Evolutionary conservation across 2,329 filamentous ascomycete species (phyloP), one percentile per base, ranked within the genome.

Genomic region (Elsinoe australis): DNA sequence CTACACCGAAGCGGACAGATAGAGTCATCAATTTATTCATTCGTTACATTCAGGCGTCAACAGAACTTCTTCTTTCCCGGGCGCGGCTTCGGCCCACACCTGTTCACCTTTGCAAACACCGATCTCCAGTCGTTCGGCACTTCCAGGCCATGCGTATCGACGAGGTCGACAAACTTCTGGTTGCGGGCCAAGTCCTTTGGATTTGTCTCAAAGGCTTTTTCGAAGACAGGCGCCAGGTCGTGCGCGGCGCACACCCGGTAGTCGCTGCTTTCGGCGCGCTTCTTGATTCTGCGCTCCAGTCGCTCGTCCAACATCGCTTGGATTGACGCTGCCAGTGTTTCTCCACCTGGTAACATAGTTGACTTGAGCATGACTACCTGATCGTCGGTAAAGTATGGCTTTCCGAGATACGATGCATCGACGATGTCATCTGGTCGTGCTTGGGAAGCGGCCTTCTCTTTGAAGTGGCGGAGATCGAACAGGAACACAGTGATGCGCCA

Each of bases 241-340:
- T 65, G 62, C 2, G 62, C 61, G n/a, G 63, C 58, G 42, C 61
- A 65, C n/a, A 64, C 53, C 1, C 59, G 51, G 49, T 57, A 64
- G 38, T 64, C 60, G 1, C 53, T 53, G 6, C 54, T 62, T 14
- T 59, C 56, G 5, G 54, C 50, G 1, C 61, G 51, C 49, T 61
- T 63, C 48, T 63, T 61, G 24, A 58, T 58, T 8, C 61, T 51
- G 14, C 58, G 53, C 39, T 59, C 52, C 14, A 63, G 32, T 7
- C 59, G 49, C 31, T 59, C 52, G 3, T 53, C 28, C 18, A 39
- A 21, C 15, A 21, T 39, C 9, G 14, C 35, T 21, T 21, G 17
- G 17, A 39, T 14, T 7, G 12, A 12, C 4, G 51, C 39, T 9
- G 49, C 42, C 2, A 61, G 29, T 3, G 55, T 55, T 26, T 56